Evolutionary conservation across 2,329 filamentous ascomycete species (phyloP).

Genomic region (Dryadomyces quercus-mongolicae): DNA sequence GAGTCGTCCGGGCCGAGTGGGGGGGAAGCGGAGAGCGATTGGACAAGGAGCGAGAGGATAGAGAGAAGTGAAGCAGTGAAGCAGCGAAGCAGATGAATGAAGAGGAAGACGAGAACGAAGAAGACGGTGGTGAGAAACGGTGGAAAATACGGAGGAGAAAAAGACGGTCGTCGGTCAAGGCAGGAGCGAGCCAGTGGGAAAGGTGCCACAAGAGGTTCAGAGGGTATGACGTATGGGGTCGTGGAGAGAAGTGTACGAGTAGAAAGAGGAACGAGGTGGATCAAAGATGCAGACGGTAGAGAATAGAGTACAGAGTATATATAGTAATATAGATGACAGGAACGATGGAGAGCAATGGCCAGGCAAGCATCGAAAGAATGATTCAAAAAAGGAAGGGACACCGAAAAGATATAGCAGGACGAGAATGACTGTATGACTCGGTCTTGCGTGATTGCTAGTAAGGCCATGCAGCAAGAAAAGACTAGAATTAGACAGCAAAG

Average conservation of each 20-base stretch:
- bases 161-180: background rate
- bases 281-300: too few relatives aligned
- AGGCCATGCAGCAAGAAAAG: background rate
- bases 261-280: too few relatives aligned
- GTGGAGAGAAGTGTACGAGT: too few relatives aligned
- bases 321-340: background rate
- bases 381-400: background rate
- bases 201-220: too few relatives aligned
- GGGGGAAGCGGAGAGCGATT: background rate
- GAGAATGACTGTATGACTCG: background rate
- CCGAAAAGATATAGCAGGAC: background rate
- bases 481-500: background rate
- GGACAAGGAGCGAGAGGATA: background rate
- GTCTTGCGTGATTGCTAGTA: conserved; percentile 3
- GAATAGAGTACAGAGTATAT: background rate
- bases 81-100: background rate
- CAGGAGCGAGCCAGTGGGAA: background rate
- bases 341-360: background rate
- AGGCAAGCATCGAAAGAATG: background rate
- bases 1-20: background rate
- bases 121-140: background rate
- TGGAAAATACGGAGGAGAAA: background rate
- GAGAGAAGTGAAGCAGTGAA: background rate
- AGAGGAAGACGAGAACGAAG: background rate
- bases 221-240: too few relatives aligned